Base-by-base conservation (phyloP, 169 alveolate species). In the Plasmodium cynomolgi region DNA sequence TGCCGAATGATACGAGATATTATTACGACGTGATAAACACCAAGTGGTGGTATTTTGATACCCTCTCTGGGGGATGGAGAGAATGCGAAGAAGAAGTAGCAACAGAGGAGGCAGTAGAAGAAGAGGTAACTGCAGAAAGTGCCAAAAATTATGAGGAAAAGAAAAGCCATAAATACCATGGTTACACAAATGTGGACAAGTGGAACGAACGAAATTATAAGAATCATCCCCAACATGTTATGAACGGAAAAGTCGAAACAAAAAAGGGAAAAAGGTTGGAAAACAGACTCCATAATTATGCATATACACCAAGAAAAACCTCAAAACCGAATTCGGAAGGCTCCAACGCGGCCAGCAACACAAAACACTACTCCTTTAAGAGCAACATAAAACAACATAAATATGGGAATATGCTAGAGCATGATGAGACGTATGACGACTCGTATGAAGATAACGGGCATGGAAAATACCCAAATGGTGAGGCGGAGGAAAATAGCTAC, bases 11-110 rank as follows among this genome's bases (percentile, higher is more conserved):
- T 80, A 72, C 72, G 37, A 90, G 72, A 23, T 90, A 56, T 62
- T 90, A 90, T 71, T 90, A 80, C 56, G 90, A 90, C 54, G 50
- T 71, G 50, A 68, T 41, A 62, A 80, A 80, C 56, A 68, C 73
- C 84, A 91, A 81, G 84, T 91, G 91, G 85, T 91, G 92, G 91
- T 81, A 44, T 54, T 91, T 71, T 54, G 95, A 91, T 72, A 54
- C 71, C 26, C 54, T 73, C n/a, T 72, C 68, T n/a, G 81, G 77
- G 20, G 85, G 56, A 73, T 83, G 92, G 92, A 83, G 56, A 91
- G 92, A 80, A 41, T 79, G 47, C 31, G 84, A 39, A 71, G 84
- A 44, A 37, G 68, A 37, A 1, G 31, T 11, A 26, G 33, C 62
- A 41, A 82, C 37, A 84, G 50, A 39, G 17, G 92, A 73, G 33